These are phyloP conservation scores for Megacollybia marginata DNA, from an alignment of 768 basidiomycete species.

Conservation along the genomic window DNA sequence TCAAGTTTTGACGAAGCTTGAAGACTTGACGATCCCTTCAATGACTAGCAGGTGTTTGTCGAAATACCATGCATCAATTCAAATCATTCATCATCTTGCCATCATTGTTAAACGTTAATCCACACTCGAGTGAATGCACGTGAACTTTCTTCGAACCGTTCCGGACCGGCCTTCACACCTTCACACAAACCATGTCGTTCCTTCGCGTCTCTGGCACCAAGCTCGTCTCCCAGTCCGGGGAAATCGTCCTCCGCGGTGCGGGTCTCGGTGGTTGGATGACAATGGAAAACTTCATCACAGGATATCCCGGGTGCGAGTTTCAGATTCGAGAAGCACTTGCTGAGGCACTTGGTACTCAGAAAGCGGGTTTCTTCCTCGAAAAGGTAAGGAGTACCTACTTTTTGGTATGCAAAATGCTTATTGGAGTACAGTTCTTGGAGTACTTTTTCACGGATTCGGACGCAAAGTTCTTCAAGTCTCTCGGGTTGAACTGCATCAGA, in stretches of 20 bases:
- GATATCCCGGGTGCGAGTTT: constrained; percentile 55
- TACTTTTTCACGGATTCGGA: constrained; percentile 55
- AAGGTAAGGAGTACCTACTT: constrained; percentile 28
- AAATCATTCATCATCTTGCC: too few relatives aligned
- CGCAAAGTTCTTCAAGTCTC: constrained; percentile 44
- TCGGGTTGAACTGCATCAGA: constrained; percentile 53
- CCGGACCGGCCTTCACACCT: too few relatives aligned
- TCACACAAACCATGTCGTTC: constrained; percentile 32
- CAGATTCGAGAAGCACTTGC: constrained; percentile 47
- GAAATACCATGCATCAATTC: too few relatives aligned
- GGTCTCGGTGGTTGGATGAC: constrained; percentile 84
- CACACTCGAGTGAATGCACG: too few relatives aligned
- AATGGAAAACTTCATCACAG: constrained; percentile 52
- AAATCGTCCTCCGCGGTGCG: constrained; percentile 60
- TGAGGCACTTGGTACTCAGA: constrained; percentile 39
- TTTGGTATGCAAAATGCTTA: background rate
- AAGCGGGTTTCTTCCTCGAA: constrained; percentile 54
- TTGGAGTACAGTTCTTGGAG: constrained; percentile 40
- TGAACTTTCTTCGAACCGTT: too few relatives aligned
- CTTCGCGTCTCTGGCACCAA: constrained; percentile 52
- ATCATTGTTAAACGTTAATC: too few relatives aligned
- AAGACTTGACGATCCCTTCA: too few relatives aligned
- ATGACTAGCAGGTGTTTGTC: too few relatives aligned
- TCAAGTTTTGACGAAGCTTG: too few relatives aligned
- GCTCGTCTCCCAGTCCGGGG: constrained; percentile 40